These are phyloP conservation scores for Lasiodiplodia hormozganensis DNA, from an alignment of 2,329 filamentous ascomycete genomes.

Conservation along the genomic window DNA sequence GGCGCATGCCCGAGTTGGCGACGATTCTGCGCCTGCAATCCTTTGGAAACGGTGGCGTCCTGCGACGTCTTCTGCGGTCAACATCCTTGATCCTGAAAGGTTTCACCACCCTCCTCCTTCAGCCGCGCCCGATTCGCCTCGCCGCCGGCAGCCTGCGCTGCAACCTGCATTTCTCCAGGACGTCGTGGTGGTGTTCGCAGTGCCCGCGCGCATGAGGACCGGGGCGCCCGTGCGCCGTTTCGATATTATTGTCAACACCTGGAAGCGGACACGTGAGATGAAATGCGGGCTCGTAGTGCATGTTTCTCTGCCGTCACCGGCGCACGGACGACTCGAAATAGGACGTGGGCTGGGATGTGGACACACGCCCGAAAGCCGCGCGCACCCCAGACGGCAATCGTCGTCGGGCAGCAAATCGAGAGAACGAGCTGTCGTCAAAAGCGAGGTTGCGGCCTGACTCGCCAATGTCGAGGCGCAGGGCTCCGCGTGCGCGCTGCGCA, in stretches of 20 bases:
- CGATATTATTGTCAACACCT: conserved; percentile 21
- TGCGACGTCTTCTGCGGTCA: conserved; percentile 16
- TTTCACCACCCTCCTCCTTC: conserved; percentile 27
- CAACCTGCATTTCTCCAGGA: conserved; percentile 20
- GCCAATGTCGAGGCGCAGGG: conserved; percentile 3
- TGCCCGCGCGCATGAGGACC: background rate
- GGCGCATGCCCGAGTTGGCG: conserved; percentile 27
- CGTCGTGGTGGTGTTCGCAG: conserved; percentile 19
- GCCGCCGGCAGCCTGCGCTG: conserved; percentile 24
- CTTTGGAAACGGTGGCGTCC: conserved; percentile 28
- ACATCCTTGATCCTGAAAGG: conserved; percentile 23
- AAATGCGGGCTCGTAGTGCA: conserved; percentile 23
- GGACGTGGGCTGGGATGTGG: background rate
- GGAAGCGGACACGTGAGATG: conserved; percentile 21
- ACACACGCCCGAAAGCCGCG: background rate
- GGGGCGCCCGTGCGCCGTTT: background rate
- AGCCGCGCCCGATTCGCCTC: conserved; percentile 20
- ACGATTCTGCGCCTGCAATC: conserved; percentile 27
- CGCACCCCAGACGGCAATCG: conserved; percentile 7
- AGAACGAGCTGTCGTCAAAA: conserved; percentile 14
- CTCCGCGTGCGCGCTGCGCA: conserved; percentile 21
- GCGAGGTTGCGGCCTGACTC: conserved; percentile 17
- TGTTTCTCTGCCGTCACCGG: conserved; percentile 1
- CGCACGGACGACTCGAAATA: conserved; percentile 9
- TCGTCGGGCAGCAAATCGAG: conserved; percentile 5